A percentile compares a stretch with the other conserved stretches of the same genome.
phyloP scores from a whole-genome alignment of 2,329 filamentous ascomycete genomes.

The Neofusicoccum laricinum region DNA sequence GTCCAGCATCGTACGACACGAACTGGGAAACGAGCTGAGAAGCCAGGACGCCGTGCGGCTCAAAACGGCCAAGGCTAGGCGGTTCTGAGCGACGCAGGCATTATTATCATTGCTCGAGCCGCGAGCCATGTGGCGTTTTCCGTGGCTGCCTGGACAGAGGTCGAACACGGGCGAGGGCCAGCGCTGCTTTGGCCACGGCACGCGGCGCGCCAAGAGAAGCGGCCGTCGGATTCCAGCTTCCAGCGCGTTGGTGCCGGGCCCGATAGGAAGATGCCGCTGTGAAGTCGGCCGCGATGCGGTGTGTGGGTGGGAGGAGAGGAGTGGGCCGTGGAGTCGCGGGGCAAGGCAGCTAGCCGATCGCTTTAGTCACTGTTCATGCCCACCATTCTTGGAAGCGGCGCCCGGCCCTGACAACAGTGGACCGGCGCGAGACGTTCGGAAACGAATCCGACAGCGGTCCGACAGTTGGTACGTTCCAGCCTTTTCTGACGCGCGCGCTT shows the following conservation, averaged over 20 bases:
- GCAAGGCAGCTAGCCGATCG: slow-evolving; percentile 2
- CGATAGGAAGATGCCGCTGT: neutral
- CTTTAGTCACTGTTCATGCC: neutral
- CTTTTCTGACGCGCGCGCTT: neutral
- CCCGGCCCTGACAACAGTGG: neutral
- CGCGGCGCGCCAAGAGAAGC: too few species aligned
- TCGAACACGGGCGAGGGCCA: too few species aligned
- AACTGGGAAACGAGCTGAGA: neutral
- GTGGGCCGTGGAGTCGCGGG: slow-evolving; percentile 4
- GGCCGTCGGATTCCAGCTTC: neutral
- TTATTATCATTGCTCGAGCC: neutral
- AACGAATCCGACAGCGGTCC: neutral
- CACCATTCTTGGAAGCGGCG: neutral
- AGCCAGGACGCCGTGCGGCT: neutral
- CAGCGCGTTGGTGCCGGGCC: neutral
- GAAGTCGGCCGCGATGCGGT: neutral
- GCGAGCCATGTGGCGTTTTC: neutral
- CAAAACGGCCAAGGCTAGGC: neutral
- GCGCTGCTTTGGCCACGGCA: neutral
- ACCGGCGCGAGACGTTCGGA: neutral
- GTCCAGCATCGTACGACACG: neutral
- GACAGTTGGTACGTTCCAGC: neutral
- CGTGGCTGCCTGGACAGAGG: neutral
- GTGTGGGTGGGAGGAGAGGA: neutral
- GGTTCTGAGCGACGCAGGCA: neutral